These are phyloP conservation scores for Taxillus chinensis DNA, from an alignment of 164 flowering plant genomes.

Conservation along the genomic window DNA sequence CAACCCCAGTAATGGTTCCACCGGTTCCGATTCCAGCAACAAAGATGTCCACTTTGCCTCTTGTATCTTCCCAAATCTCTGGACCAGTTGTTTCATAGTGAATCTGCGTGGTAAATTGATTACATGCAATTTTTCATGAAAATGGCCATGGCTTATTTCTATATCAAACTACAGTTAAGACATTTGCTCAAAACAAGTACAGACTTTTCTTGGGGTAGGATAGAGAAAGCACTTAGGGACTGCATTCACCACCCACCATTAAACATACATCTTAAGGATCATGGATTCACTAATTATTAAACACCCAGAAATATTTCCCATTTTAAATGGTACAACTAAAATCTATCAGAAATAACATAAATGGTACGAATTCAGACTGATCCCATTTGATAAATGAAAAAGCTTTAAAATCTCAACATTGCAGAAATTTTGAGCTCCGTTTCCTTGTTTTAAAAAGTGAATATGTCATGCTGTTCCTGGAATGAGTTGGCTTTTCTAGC, in stretches of 20 bases:
- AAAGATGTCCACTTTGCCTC: conserved; percentile 89
- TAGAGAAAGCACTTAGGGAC: too few relatives aligned
- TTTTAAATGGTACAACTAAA: too few relatives aligned
- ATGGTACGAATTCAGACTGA: too few relatives aligned
- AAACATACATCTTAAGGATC: too few relatives aligned
- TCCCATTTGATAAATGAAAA: too few relatives aligned
- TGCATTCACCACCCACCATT: too few relatives aligned
- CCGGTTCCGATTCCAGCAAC: conserved; percentile 96
- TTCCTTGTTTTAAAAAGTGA: not conserved
- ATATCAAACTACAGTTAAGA: not conserved
- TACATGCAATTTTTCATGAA: not conserved
- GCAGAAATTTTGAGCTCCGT: not conserved
- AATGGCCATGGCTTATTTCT: not conserved
- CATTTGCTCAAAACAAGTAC: not conserved
- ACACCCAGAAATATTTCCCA: too few relatives aligned
- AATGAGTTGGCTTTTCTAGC: not conserved
- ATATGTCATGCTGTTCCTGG: not conserved
- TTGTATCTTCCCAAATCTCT: conserved; percentile 96
- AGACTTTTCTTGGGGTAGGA: too few relatives aligned
- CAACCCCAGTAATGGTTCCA: conserved; percentile 88
- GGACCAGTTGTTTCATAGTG: conserved; percentile 98
- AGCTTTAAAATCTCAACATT: too few relatives aligned
- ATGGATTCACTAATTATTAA: too few relatives aligned
- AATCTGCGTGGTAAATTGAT: conserved; percentile 35
- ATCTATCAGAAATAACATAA: too few relatives aligned